Conservation (phyloP, 2,329 filamentous ascomycete genomes). For the Aspergillus sp. region DNA sequence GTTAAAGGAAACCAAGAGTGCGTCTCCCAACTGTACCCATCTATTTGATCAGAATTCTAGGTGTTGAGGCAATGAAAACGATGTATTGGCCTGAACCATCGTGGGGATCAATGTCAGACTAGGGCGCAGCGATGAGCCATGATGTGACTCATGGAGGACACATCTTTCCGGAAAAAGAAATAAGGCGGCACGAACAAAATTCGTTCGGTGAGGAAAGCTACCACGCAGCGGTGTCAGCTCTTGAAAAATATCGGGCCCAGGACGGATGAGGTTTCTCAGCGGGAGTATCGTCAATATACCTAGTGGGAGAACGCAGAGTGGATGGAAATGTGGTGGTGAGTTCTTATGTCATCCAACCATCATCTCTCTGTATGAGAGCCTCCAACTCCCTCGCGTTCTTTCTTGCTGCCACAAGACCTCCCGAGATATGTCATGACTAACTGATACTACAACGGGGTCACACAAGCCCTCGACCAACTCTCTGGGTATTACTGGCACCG, state of each 20-base stretch:
- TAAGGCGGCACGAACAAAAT: background rate
- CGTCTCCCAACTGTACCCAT: background rate
- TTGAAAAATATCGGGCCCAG: too few relatives aligned
- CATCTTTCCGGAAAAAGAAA: background rate
- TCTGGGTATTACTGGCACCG: background rate
- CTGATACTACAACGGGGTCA: background rate
- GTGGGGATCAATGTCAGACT: background rate
- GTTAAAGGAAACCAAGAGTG: background rate
- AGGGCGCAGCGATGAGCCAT: conserved; percentile 11
- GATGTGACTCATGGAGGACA: conserved; percentile 6
- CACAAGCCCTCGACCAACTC: background rate
- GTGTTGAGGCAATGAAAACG: background rate
- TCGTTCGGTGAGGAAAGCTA: background rate
- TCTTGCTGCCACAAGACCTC: background rate
- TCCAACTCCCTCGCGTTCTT: background rate
- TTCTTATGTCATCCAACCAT: conserved; percentile 14
- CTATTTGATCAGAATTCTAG: background rate
- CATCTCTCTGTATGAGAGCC: background rate
- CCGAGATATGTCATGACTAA: background rate
- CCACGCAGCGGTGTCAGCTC: background rate
- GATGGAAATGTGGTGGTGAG: background rate
- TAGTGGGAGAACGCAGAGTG: background rate
- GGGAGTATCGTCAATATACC: background rate
- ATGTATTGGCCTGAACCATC: background rate
- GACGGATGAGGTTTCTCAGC: too few relatives aligned